Conservation (phyloP, 371 early-diverging fungal genomes). For the Basidiobolus meristosporus region DNA sequence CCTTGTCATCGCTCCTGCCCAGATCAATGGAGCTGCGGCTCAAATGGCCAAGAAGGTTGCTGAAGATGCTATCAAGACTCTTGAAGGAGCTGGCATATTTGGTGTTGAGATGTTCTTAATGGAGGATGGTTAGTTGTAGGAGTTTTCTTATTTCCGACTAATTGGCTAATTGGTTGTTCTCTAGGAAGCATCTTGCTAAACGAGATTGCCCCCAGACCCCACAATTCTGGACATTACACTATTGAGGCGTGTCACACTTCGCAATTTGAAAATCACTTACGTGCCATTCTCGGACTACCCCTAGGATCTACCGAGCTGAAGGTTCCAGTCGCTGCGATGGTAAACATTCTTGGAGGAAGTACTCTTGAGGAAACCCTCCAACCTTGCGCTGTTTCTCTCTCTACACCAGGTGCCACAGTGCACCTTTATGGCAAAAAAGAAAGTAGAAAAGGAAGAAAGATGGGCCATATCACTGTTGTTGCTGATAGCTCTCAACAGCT, state of each 20-base stretch:
- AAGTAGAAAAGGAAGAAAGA: constrained; percentile 75
- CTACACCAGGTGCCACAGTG: constrained; percentile 67
- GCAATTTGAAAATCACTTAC: constrained; percentile 91
- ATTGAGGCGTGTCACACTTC: constrained; percentile 93
- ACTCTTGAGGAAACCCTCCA: constrained; percentile 25
- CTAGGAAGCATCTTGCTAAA: constrained; percentile 60
- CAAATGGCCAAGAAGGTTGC: constrained; percentile 58
- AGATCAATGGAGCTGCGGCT: constrained; percentile 31
- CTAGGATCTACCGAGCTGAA: constrained; percentile 80
- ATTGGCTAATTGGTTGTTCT: background rate
- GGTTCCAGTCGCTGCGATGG: constrained; percentile 80
- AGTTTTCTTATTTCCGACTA: constrained; percentile 1
- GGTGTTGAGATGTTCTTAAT: constrained; percentile 93
- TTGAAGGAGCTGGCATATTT: constrained; percentile 81
- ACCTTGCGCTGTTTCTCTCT: constrained; percentile 26
- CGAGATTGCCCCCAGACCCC: constrained; percentile 95
- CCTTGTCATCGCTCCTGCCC: constrained; percentile 88
- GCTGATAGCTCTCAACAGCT: constrained; percentile 62
- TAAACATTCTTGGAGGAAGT: constrained; percentile 74
- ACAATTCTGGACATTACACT: constrained; percentile 96
- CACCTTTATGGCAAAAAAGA: constrained; percentile 88
- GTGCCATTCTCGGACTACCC: constrained; percentile 81
- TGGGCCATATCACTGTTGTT: constrained; percentile 91
- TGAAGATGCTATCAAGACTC: constrained; percentile 52
- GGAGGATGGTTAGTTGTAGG: constrained; percentile 32